Percentiles rank a stretch among this genome's conserved stretches.
Evolutionary conservation across 768 basidiomycete genomes (phyloP).

Genomic region (Termitomyces sp.): DNA sequence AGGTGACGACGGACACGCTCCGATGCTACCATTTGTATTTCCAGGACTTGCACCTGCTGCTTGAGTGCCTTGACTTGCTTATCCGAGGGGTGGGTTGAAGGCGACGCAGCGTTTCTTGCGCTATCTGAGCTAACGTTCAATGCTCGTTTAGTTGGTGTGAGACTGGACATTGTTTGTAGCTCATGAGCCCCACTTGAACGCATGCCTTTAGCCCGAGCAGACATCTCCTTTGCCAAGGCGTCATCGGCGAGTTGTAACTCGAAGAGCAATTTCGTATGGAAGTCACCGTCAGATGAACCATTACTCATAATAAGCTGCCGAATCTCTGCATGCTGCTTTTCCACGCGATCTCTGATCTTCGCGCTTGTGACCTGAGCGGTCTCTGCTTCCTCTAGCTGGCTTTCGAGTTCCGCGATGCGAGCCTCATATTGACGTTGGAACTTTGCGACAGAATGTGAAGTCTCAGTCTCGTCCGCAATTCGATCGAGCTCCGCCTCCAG

Average conservation of each 20-base stretch:
- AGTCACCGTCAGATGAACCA: constrained; percentile 52
- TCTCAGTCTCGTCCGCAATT: constrained; percentile 57
- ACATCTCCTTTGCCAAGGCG: constrained; percentile 47
- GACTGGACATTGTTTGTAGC: constrained; percentile 33
- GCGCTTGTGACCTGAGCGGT: constrained; percentile 42
- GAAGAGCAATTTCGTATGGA: constrained; percentile 56
- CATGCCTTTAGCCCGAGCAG: constrained; percentile 28
- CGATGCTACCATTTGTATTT: constrained; percentile 64
- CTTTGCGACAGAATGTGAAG: constrained; percentile 48
- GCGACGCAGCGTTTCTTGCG: constrained; percentile 26
- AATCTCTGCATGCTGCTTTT: constrained; percentile 68
- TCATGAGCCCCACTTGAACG: constrained; percentile 29
- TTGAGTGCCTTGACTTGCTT: constrained; percentile 47
- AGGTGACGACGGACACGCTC: constrained; percentile 63
- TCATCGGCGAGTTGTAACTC: constrained; percentile 63
- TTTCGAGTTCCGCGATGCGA: constrained; percentile 58
- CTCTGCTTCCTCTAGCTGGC: constrained; percentile 54
- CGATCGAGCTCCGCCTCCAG: constrained; percentile 64
- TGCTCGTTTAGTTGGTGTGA: constrained; percentile 43
- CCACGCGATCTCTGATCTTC: constrained; percentile 57
- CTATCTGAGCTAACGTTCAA: constrained; percentile 25
- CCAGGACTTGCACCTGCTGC: constrained; percentile 63
- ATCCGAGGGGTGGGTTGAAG: constrained; percentile 34
- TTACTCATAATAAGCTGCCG: constrained; percentile 57
- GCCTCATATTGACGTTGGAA: constrained; percentile 60